Percentiles rank a stretch among this genome's conserved stretches.
phyloP scores from a whole-genome alignment of 176 grass and related monocot genomes.

The Musa acuminata region DNA sequence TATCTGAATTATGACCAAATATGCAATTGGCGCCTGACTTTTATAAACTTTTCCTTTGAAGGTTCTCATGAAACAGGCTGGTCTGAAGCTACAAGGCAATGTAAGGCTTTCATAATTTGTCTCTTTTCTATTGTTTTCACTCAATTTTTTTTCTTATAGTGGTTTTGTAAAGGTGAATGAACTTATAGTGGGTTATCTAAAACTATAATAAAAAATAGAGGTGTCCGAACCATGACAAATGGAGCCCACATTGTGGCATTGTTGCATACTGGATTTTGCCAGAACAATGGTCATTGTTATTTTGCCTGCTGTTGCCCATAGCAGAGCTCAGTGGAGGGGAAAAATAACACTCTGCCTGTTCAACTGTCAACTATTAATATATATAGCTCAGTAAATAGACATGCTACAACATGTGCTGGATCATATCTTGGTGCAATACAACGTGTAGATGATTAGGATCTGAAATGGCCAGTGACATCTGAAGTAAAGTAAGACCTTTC shows the following conservation, averaged over 20 bases:
- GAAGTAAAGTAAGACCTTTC: too few species aligned
- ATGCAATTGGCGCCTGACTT: background rate
- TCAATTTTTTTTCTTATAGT: background rate
- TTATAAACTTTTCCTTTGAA: slow-evolving; percentile 19
- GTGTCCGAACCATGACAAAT: background rate
- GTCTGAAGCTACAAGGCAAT: slow-evolving; percentile 71
- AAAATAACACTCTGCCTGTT: too few species aligned
- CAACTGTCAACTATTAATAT: too few species aligned
- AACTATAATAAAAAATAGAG: background rate
- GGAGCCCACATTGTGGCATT: background rate
- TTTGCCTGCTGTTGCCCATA: too few species aligned
- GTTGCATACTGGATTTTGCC: background rate
- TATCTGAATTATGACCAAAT: too few species aligned
- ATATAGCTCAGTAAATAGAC: too few species aligned
- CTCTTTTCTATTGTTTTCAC: slow-evolving; percentile 6
- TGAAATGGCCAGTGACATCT: too few species aligned
- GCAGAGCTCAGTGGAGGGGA: too few species aligned
- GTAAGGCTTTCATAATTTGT: slow-evolving; percentile 36
- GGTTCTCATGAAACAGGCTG: slow-evolving; percentile 85
- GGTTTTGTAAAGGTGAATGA: background rate
- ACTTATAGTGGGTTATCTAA: background rate
- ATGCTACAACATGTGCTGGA: too few species aligned
- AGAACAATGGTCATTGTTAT: too few species aligned
- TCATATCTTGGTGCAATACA: too few species aligned
- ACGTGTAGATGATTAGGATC: too few species aligned